Percentiles rank a stretch among this genome's conserved stretches.
These are phyloP conservation scores for Hypocrella siamensis DNA, from an alignment of 2,329 filamentous ascomycete species.

Conservation along the genomic window DNA sequence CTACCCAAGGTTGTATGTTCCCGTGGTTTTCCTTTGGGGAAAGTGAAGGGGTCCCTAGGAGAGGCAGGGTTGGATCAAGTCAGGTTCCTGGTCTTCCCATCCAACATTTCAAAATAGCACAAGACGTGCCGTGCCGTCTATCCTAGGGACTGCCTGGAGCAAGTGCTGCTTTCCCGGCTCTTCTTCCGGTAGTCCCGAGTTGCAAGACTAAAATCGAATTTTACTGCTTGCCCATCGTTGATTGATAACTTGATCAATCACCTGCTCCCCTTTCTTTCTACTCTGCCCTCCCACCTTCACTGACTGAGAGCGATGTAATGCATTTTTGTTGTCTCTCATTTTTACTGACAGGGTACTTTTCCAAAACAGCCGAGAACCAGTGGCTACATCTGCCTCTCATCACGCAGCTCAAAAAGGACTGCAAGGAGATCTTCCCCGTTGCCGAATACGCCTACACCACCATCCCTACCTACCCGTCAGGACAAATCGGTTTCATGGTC, in stretches of 20 bases:
- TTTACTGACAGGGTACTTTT: slow-evolving; percentile 5
- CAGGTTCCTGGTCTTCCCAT: not conserved
- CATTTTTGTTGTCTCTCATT: not conserved
- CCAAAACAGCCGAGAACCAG: slow-evolving; percentile 76
- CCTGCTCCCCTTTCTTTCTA: slow-evolving; percentile 8
- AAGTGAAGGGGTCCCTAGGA: slow-evolving; percentile 21
- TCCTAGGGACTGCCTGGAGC: slow-evolving; percentile 20
- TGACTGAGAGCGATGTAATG: not conserved
- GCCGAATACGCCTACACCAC: slow-evolving; percentile 99
- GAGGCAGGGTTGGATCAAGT: slow-evolving; percentile 9
- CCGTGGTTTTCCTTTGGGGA: slow-evolving; percentile 39
- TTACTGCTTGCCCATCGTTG: no score
- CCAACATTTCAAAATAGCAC: not conserved
- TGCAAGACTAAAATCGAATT: no score
- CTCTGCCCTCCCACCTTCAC: slow-evolving; percentile 4
- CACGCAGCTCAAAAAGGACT: slow-evolving; percentile 87
- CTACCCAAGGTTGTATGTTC: slow-evolving; percentile 99
- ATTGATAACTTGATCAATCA: slow-evolving; percentile 7
- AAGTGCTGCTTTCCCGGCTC: slow-evolving; percentile 21
- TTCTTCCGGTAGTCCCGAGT: slow-evolving; percentile 22
- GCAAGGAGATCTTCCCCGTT: slow-evolving; percentile 91
- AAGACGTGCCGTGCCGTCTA: slow-evolving; percentile 2
- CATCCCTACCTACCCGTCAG: slow-evolving; percentile 96
- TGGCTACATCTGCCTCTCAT: slow-evolving; percentile 96
- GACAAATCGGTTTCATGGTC: slow-evolving; percentile 99